Evolutionary conservation across 805 yeast species (phyloP), one percentile per base, ranked within the genome.

Genomic region (Kodamaea hsintzibuensis): DNA sequence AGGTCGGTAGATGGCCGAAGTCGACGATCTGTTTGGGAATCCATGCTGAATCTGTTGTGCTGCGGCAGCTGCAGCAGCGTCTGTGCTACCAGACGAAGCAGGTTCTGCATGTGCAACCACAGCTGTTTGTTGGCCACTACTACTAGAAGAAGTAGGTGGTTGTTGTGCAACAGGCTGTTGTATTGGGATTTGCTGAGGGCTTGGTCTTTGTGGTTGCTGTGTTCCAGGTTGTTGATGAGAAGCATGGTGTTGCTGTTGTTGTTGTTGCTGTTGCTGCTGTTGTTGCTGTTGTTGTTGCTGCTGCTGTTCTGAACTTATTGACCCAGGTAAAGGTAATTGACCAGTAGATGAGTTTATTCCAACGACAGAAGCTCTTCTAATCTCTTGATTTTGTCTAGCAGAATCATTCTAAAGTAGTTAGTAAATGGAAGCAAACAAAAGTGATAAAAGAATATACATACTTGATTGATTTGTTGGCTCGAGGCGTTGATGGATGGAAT

Each of bases 1-100:
- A 1, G 98, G 97, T 61, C 91, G 78, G 67, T 87, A 87, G 30
- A 73, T 72, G 52, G 67, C 73, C 8, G 75, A 68, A 1, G 77
- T 65, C n/a, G 76, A 64, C 19, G 78, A 71, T 49, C 79, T 65
- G 60, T 73, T 76, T 22, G 78, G 74, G 14, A 72, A 72, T 8
- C 73, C 77, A 54, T 63, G 76, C 52, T 61, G 62, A 47, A 59
- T 38, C 53, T 42, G 39, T 18, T 37, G 51, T 13, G 44, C 56
- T 39, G 45, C 57, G 45, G 52, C 59, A 51, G 62, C 56, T 47
- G 63, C 50, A 55, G 65, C 30, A 47, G 61, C 39, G 52, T 64
- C 51, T 58, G 67, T 40, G 25, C 44, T 16, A 17, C 54, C 58
- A 67, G 48, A 49, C 67, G 44, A 52, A 55, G 59, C 30, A 44